Evolutionary conservation across 805 yeast genomes (phyloP), one percentile per base, ranked within the genome.

Genomic region (Priceomyces medius): DNA sequence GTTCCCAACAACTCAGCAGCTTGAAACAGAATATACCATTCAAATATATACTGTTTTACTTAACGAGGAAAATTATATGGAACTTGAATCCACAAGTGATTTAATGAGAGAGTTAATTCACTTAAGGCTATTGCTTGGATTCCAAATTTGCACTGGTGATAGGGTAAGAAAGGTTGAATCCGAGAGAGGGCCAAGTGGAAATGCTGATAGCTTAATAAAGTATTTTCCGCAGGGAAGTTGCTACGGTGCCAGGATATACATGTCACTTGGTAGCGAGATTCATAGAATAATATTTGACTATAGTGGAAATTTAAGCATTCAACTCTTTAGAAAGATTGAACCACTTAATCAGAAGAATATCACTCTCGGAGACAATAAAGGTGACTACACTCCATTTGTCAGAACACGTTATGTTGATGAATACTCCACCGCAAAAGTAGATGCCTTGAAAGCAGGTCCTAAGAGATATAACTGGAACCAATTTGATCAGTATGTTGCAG

Each of bases 401-500:
- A 77, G 90, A 56, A 88, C 97, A 0, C 69, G 93, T 41, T 87
- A 87, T 57, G 90, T 88, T 24, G 80, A 76, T 33, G 73, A 68
- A 10, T 90, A 83, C 54, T 66, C 78, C 18, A 68, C 74, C 2
- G 74, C 88, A 1, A 71, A 67, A 41, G 74, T 83, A 5, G 80
- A 79, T 44, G 78, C 81, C 2, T 64, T 77, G 14, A 74, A 75
- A 32, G 72, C 73, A 12, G 74, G 74, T 24, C 76, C 83, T 2
- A 63, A 75, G 33, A 66, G 70, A 10, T 77, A 80, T 46, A 89
- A 90, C 47, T 93, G 99, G 99, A 90, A 90, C 51, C 85, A 82
- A 47, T 73, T 90, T 50, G 99, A 93, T 65, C 97, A 88, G 55
- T 77, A 79, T 18, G 61, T 90, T n/a, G 96, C 97, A 0, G 99